Evolutionary conservation across 228 moss, liverwort and hornwort species (phyloP).

Genomic region (Sphagnum magellanicum): DNA sequence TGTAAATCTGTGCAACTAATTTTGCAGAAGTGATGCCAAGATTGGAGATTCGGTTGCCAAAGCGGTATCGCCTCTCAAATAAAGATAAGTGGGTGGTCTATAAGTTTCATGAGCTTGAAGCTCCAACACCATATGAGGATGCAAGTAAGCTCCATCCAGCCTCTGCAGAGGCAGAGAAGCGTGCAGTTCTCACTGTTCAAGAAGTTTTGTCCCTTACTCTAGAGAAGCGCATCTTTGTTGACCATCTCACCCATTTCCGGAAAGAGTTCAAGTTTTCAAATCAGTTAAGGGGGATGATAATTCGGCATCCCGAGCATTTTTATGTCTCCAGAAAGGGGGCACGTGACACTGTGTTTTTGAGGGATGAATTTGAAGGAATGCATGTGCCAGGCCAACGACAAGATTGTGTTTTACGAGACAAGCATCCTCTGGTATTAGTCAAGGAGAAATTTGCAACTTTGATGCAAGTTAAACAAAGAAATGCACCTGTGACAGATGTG

Average conservation of each 20-base stretch:
- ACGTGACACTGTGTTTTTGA: slow-evolving; percentile 80
- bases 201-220: slow-evolving; percentile 80
- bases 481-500: too few species aligned
- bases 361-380: slow-evolving; percentile 63
- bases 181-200: slow-evolving; percentile 64
- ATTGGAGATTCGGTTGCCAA: slow-evolving; percentile 30
- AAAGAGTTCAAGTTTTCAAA: slow-evolving; percentile 80
- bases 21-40: slow-evolving; percentile 27
- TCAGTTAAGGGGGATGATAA: slow-evolving; percentile 71
- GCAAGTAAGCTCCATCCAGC: slow-evolving; percentile 50
- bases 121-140: slow-evolving; percentile 72
- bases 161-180: slow-evolving; percentile 70
- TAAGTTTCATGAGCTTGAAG: slow-evolving; percentile 59
- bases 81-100: slow-evolving; percentile 80
- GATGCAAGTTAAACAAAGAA: slow-evolving; percentile 18
- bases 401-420: slow-evolving; percentile 50
- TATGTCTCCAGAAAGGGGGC: slow-evolving; percentile 91
- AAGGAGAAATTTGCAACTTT: slow-evolving; percentile 57
- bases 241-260: slow-evolving; percentile 95
- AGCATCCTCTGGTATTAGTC: slow-evolving; percentile 68
- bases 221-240: slow-evolving; percentile 84
- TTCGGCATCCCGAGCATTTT: slow-evolving; percentile 92
- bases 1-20: not conserved
- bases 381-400: slow-evolving; percentile 30
- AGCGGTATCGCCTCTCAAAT: slow-evolving; percentile 45